These are phyloP conservation scores for Meyerozyma carpophila DNA, from an alignment of 1,139 yeast species.

Conservation along the genomic window DNA sequence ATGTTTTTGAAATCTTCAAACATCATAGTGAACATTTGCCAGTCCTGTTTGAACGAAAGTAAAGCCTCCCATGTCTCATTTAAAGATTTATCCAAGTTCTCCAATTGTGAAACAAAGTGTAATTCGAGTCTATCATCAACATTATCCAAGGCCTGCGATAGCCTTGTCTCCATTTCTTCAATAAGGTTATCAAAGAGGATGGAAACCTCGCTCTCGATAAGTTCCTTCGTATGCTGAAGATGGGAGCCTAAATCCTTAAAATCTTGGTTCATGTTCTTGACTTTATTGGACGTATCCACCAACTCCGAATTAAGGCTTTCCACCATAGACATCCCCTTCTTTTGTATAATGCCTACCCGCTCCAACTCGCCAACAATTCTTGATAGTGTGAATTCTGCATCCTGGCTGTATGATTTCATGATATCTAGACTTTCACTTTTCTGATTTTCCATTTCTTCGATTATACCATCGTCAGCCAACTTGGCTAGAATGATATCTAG, in stretches of 20 bases:
- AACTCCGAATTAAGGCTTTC: not conserved
- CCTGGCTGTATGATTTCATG: not conserved
- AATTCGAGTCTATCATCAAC: conserved; percentile 2
- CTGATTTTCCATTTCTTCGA: not conserved
- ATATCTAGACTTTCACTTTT: not conserved
- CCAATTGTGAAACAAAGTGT: not conserved
- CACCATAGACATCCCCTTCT: not conserved
- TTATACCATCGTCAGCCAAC: not conserved
- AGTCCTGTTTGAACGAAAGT: not conserved
- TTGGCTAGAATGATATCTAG: not conserved
- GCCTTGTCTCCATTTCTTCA: conserved; percentile 6
- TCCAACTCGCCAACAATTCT: not conserved
- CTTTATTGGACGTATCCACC: not conserved
- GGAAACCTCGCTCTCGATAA: conserved; percentile 5
- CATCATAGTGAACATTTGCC: not conserved
- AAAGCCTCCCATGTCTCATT: not conserved
- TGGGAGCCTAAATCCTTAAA: conserved; percentile 1
- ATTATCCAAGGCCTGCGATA: conserved; percentile 5
- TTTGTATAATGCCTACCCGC: not conserved
- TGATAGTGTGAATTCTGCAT: not conserved
- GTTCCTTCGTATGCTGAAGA: conserved; percentile 1
- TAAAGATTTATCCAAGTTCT: not conserved
- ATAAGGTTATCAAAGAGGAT: conserved; percentile 8
- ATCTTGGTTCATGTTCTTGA: not conserved
- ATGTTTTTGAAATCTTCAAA: not conserved